Conservation (phyloP, 345 rosid genomes). For the Brassica juncea region DNA sequence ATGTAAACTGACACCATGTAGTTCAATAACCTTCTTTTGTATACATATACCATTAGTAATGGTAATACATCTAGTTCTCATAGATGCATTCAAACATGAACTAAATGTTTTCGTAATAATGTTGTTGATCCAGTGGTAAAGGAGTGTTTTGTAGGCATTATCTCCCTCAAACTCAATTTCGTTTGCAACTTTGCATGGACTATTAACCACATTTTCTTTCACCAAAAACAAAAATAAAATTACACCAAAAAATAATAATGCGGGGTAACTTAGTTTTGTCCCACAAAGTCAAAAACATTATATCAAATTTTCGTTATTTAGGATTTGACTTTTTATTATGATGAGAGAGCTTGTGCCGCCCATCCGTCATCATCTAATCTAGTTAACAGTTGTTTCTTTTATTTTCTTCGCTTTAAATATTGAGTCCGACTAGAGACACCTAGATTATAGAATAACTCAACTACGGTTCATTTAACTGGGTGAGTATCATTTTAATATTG, state of each 20-base stretch:
- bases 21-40: background rate
- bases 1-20: background rate
- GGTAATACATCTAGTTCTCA: background rate
- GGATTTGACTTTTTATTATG: conserved; percentile 32
- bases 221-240: too few species aligned
- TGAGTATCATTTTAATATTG: background rate
- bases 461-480: conserved; percentile 22
- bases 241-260: background rate
- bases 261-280: conserved; percentile 22
- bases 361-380: conserved; percentile 34
- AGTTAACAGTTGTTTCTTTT: background rate
- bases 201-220: too few species aligned
- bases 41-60: background rate
- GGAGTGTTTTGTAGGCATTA: too few species aligned
- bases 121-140: too few species aligned
- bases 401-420: conserved; percentile 1
- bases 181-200: too few species aligned
- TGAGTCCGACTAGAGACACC: conserved; percentile 13
- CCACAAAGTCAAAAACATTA: background rate
- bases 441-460: conserved; percentile 5
- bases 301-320: conserved; percentile 17
- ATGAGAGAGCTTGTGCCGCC: conserved; percentile 28
- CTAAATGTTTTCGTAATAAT: conserved; percentile 8
- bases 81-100: background rate
- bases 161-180: too few species aligned